A percentile compares a stretch with the other conserved stretches of the same genome.
These are phyloP conservation scores for Saitozyma sp. DNA, from an alignment of 768 basidiomycete genomes.

Conservation along the genomic window DNA sequence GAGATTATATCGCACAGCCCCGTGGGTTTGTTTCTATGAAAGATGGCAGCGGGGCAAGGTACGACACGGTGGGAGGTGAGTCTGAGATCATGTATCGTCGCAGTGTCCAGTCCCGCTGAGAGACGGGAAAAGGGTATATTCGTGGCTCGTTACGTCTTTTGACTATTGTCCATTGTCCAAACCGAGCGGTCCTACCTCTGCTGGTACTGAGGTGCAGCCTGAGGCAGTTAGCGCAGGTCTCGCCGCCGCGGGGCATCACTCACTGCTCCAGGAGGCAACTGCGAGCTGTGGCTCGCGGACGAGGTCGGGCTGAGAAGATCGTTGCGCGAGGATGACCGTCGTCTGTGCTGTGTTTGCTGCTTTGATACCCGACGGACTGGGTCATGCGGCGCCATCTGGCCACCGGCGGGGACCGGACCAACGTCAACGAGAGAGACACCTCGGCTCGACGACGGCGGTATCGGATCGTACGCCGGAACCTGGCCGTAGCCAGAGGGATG, in stretches of 20 bases:
- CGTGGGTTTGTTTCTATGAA: no score
- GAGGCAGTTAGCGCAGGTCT: no score
- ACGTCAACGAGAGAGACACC: slow-evolving; percentile 78
- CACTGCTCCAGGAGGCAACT: slow-evolving; percentile 48
- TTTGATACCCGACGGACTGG: slow-evolving; percentile 73
- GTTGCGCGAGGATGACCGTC: slow-evolving; percentile 36
- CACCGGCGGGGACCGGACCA: slow-evolving; percentile 70
- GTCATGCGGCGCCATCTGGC: slow-evolving; percentile 58
- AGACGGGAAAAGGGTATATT: no score
- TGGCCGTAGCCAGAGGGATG: slow-evolving; percentile 38
- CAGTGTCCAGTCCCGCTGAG: no score
- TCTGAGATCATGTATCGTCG: no score
- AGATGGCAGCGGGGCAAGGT: no score
- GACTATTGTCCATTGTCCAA: no score
- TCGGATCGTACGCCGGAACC: slow-evolving; percentile 19
- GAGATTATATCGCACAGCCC: no score
- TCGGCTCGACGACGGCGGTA: slow-evolving; percentile 55
- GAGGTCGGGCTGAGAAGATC: slow-evolving; percentile 36
- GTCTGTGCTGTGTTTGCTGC: slow-evolving; percentile 57
- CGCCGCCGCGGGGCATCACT: slow-evolving; percentile 21
- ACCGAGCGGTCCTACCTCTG: no score
- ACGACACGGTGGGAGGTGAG: no score
- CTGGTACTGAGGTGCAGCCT: no score
- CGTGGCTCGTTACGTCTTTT: no score
- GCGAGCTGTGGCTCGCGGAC: slow-evolving; percentile 17